Evolutionary conservation across 225 moss, liverwort and hornwort species (phyloP), one percentile per base, ranked within the genome.

Genomic region (Antitrichia curtipendula): DNA sequence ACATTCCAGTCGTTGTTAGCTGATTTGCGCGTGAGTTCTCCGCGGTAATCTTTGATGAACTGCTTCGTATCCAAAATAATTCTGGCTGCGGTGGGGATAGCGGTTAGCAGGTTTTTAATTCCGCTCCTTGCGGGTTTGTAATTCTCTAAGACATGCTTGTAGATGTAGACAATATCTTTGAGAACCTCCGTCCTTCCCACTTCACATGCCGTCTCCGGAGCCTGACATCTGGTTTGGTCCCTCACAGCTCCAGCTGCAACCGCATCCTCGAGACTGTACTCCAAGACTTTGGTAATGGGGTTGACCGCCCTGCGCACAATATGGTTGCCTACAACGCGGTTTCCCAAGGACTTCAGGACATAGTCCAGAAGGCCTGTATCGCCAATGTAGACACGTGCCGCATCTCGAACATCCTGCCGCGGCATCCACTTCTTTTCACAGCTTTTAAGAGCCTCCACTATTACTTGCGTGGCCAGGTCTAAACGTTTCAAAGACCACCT

Each of bases 401-500:
- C 99, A 72, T 99, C 99, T 87, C 99, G 90, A 31, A 99, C 99
- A 79, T 99, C 99, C 90, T 99, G 99, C 86, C 99, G 88, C 27
- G 99, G 99, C 97, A 99, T 99, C 99, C 99, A 99, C 89, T 96
- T 97, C 94, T 96, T 99, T 88, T 97, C 97, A 86, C 96, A 97
- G 84, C 94, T 95, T 90, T 97, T 96, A 22, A 99, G 92, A 77
- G 99, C 95, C 88, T 99, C 99, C 47, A 99, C 99, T 61, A 99
- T 99, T 23, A 99, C 99, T 92, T 99, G 99, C 25, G 99, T 99
- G 29, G 99, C 99, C 25, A 99, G 90, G 82, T 99, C 97, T 73
- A 99, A 83, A 14, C 99, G 97, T 82, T 99, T 99, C 62, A 94
- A 93, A 20, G 99, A 99, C 99, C 99, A 99, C 86, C 99, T 91